Conservation (phyloP, 306 rosid genomes). For the Prunus fruticosa region DNA sequence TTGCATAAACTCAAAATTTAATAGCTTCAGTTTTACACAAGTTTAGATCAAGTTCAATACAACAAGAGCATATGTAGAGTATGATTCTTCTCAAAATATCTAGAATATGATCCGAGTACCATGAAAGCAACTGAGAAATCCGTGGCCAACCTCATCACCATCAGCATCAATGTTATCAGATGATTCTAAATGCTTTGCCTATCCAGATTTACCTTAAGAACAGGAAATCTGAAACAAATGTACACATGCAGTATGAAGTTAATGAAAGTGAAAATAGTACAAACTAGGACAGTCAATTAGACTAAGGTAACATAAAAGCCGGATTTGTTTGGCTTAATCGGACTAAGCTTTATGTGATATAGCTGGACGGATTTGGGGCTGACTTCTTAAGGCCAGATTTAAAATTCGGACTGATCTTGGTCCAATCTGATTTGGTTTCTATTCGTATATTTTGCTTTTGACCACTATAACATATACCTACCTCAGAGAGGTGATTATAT, state of each 20-base stretch:
- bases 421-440: neutral
- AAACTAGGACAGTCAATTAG: neutral
- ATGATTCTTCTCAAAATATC: too few relatives aligned
- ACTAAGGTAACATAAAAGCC: neutral
- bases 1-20: too few relatives aligned
- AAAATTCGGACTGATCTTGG: too few relatives aligned
- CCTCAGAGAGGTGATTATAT: too few relatives aligned
- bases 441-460: too few relatives aligned
- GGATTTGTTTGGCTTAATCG: neutral
- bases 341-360: neutral
- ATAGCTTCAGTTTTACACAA: too few relatives aligned
- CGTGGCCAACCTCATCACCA: constrained; percentile 66
- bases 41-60: too few relatives aligned
- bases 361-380: neutral
- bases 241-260: neutral
- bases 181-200: constrained; percentile 38
- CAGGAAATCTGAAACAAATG: constrained; percentile 9
- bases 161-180: constrained; percentile 36
- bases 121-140: constrained; percentile 15
- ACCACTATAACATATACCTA: too few relatives aligned
- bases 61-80: too few relatives aligned
- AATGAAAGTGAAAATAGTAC: neutral
- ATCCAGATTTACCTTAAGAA: constrained; percentile 41
- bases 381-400: neutral
- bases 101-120: too few relatives aligned